phyloP scores from a whole-genome alignment of 495 filamentous ascomycete genomes.

The Trypethelium eluteriae region DNA sequence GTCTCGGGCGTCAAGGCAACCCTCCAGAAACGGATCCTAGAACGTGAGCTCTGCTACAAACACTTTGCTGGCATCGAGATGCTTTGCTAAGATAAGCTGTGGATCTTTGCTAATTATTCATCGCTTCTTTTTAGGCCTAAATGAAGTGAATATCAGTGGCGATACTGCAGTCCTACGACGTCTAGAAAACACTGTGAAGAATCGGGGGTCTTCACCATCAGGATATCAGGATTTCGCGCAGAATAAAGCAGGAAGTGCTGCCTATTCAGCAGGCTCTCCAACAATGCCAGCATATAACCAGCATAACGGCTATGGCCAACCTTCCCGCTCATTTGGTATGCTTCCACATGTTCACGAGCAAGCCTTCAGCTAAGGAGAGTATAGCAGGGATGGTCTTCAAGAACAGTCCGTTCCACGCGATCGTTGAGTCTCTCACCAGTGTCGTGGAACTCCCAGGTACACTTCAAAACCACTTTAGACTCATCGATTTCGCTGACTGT shows the following conservation, averaged over 20 bases:
- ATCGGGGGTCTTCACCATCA: constrained; percentile 13
- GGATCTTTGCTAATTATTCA: neutral
- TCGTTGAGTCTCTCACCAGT: constrained; percentile 26
- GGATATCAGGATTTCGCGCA: neutral
- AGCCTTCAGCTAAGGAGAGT: neutral
- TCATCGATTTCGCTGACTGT: constrained; percentile 20
- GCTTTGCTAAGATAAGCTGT: neutral
- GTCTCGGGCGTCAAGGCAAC: constrained; percentile 74
- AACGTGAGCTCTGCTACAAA: constrained; percentile 50
- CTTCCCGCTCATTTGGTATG: neutral
- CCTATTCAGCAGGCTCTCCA: neutral
- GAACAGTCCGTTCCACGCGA: constrained; percentile 34
- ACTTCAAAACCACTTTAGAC: constrained; percentile 8
- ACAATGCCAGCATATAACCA: neutral
- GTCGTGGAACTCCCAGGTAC: constrained; percentile 31
- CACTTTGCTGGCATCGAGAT: neutral
- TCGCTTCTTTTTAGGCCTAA: constrained; percentile 20
- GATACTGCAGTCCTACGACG: constrained; percentile 28
- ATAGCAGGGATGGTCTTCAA: constrained; percentile 27
- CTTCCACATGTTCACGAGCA: neutral
- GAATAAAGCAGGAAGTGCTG: neutral
- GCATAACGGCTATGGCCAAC: neutral
- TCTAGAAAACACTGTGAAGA: constrained; percentile 16
- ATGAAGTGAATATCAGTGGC: constrained; percentile 28
- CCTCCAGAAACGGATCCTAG: constrained; percentile 66